Conservation (phyloP, 768 basidiomycete genomes). For the Pleurotus tuber-regium region DNA sequence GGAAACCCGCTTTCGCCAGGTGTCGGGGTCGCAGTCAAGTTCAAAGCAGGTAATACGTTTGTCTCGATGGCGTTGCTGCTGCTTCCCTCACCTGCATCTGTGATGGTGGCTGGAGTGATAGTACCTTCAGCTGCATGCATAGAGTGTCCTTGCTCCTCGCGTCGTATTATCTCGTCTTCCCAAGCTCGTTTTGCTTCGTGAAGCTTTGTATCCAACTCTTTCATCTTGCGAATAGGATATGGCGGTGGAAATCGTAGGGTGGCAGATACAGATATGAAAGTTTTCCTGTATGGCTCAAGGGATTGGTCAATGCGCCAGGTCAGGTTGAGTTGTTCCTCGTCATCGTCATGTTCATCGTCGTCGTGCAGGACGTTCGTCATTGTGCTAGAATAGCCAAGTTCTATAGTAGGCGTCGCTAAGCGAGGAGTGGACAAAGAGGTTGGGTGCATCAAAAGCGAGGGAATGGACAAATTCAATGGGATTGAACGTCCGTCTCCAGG, state of each 20-base stretch:
- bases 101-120: constrained; percentile 25
- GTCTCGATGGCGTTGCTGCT: no score
- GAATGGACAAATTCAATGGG: constrained; percentile 14
- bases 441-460: constrained; percentile 22
- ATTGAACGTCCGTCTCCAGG: neutral
- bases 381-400: constrained; percentile 1
- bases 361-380: constrained; percentile 24
- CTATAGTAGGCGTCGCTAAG: constrained; percentile 23
- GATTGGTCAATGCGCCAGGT: constrained; percentile 78
- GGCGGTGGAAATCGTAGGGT: constrained; percentile 92
- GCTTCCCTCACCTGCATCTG: neutral
- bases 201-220: constrained; percentile 81
- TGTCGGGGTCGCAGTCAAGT: constrained; percentile 31
- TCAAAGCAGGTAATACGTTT: constrained; percentile 35
- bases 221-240: constrained; percentile 84
- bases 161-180: constrained; percentile 83
- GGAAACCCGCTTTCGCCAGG: constrained; percentile 21
- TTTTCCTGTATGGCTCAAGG: constrained; percentile 79
- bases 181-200: constrained; percentile 66
- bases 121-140: constrained; percentile 36
- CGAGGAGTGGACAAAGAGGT: constrained; percentile 30
- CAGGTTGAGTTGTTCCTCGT: constrained; percentile 65
- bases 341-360: constrained; percentile 62
- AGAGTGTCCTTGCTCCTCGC: constrained; percentile 62
- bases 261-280: constrained; percentile 92